Conservation (phyloP, 2,329 filamentous ascomycete genomes). For the Talaromyces sp. region DNA sequence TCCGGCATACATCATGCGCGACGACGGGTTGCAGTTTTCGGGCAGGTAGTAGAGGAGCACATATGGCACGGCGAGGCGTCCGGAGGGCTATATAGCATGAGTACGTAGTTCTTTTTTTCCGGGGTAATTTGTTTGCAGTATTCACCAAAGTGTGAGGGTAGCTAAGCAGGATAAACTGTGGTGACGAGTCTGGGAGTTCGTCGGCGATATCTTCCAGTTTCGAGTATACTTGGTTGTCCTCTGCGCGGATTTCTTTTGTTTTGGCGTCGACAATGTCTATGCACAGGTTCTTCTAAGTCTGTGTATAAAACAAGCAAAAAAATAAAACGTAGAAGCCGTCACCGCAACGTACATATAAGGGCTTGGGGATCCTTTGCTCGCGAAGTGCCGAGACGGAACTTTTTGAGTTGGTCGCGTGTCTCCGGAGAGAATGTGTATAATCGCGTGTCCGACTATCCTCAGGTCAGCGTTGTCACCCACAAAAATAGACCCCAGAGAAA, state of each 20-base stretch:
- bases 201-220: constrained; percentile 76
- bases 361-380: constrained; percentile 81
- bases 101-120: neutral
- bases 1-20: constrained; percentile 90
- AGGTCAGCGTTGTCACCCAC: neutral
- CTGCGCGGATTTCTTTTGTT: constrained; percentile 81
- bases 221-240: constrained; percentile 75
- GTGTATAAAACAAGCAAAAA: neutral
- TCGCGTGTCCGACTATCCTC: constrained; percentile 67
- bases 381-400: constrained; percentile 89
- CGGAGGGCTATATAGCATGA: constrained; percentile 57
- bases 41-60: constrained; percentile 94
- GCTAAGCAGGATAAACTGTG: constrained; percentile 82
- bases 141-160: constrained; percentile 81
- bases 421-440: constrained; percentile 90
- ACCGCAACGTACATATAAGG: constrained; percentile 72
- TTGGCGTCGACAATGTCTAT: constrained; percentile 85
- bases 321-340: neutral
- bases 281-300: constrained; percentile 12
- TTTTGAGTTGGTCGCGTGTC: constrained; percentile 83
- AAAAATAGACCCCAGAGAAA: too few species aligned
- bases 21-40: constrained; percentile 78
- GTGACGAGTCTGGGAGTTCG: constrained; percentile 86
- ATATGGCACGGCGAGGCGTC: constrained; percentile 83
- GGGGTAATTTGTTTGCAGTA: neutral